Base-by-base conservation (phyloP, 345 rosid genomes). In the Passiflora organensis region DNA sequence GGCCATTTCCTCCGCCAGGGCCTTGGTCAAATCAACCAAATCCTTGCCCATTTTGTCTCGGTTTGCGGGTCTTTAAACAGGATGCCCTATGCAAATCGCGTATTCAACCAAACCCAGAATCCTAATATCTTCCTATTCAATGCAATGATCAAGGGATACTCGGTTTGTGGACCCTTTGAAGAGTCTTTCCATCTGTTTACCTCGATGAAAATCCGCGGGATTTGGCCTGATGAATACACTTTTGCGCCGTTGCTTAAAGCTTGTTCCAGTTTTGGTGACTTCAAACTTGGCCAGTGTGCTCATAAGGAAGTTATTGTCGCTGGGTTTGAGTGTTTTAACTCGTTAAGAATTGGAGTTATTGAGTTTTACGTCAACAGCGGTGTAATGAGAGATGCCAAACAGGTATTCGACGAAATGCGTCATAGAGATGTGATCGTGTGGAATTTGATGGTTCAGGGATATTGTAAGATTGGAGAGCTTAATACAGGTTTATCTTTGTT, bases 201-300 rank as follows among this genome's bases (percentile, higher is more conserved):
- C 38, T 56, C 43, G 15, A 70, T 86, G 82, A 84, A 78, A 70
- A 6, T 41, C 24, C 69, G 73, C 2, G 77, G 83, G 3, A 80
- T 86, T 66, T 78, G 71, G 74, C 75, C 86, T 5, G 95, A 84
- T 19, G 86, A 82, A 62, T 86, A 83, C 66, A 83, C 88, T 9
- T 78, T 81, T 57, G 82, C 84, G 32, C 95, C 95, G 6, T 36
- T 84, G 76, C 77, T 86, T 22, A 82, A 86, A 71, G 81, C 86
- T 0, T 82, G 91, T 58, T 69, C 82, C 1, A 48, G 51, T 53
- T 45, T 80, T 52, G 16, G 52, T 14, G 78, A 76, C 56, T 20
- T 68, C 0, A 60, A 66, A 22, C 24, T 72, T 32, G 88, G 91
- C 14, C 41, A 63, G 25, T 72, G 76, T 36, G 70, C 81, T 55